Evolutionary conservation across 306 rosid species (phyloP), one percentile per base, ranked within the genome.

Genomic region (Rubus parviflorus): DNA sequence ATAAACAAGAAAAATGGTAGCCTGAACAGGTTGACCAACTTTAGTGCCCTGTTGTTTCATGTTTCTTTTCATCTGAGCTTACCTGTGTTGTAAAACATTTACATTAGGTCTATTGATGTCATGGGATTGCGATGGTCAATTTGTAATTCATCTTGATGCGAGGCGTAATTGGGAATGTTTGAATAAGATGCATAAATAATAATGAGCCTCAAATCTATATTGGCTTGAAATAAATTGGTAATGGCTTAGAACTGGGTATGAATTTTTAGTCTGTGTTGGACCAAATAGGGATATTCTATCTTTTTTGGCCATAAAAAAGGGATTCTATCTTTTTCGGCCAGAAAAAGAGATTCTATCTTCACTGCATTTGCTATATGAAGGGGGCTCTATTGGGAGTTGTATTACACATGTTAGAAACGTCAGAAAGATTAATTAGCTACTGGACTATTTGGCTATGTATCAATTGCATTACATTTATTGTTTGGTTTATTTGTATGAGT

Each of bases 401-500:
- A 35, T 14, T 38, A 17, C 25, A 1, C 15, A 71, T 52, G 19
- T 30, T 13, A 35, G 43, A 1, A 2, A 20, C 11, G 61, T 58
- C 40, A 72, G 11, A 35, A 1, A 25, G 35, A 2, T 30, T 1
- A 16, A 35, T n/a, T 68, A 46, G 56, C 43, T 25, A 30, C 2
- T 30, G 20, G 11, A 61, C 12, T 37, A 54, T 71, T 45, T 60
- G 17, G 19, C 19, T 45, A 37, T 52, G 15, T 35, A 40, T 17
- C 17, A 42, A 42, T 16, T 22, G 67, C 61, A 51, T 71, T 41
- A 0, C 48, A 53, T 7, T 61, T 73, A 37, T 42, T 56, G 45
- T 66, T 63, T 67, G 7, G 43, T 79, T 79, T 73, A 20, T 57
- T 61, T n/a, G 10, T 41, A 60, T n/a, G 41, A 6, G 38, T 25